Evolutionary conservation across 2,329 filamentous ascomycete species (phyloP), one percentile per base, ranked within the genome.

Genomic region (Thyridium curvatum): DNA sequence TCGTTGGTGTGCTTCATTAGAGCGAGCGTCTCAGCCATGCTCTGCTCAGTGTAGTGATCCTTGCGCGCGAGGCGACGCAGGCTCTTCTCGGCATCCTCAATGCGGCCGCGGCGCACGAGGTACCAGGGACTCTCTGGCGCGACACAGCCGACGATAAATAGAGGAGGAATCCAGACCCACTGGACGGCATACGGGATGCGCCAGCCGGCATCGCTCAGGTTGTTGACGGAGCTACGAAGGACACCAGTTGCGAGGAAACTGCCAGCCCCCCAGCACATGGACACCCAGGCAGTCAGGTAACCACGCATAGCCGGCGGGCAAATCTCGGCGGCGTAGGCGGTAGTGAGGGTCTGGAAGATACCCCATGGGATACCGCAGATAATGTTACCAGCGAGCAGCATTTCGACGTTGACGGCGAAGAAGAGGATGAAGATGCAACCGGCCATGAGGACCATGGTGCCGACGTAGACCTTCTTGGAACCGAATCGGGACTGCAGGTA

Each of bases 311-410:
- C 58, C 12, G 65, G 44, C 5, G 66, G 66, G 1, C 55, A 59
- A 4, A 68, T 59, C 43, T 69, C 66, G 16, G 63, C 56, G 8
- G 64, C 64, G 42, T 69, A 69, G 4, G 66, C 51, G 0, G 65
- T 64, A 4, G 56, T 59, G 0, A 58, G 60, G 3, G 62, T 67
- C 16, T 64, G 60, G 41, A 69, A 69, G 14, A 68, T 56, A 18
- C 65, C 65, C 60, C 62, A 67, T 10, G 62, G 58, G 4, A 68
- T 50, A 36, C 58, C 61, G 52, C 68, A 72, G 12, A 26, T 26
- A 10, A 26, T 26, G 45, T 59, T 62, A 35, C 50, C 14, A 5
- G 33, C 21, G 21, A 26, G 21, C 21, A 26, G 21, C 21, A 26
- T 26, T 10, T 26, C 21, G 21, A 26, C 21, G 21, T 26, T 26